A percentile compares a stretch with the other conserved stretches of the same genome.
Conservation (phyloP, 2,329 filamentous ascomycete species). For the Colletotrichum horii region DNA sequence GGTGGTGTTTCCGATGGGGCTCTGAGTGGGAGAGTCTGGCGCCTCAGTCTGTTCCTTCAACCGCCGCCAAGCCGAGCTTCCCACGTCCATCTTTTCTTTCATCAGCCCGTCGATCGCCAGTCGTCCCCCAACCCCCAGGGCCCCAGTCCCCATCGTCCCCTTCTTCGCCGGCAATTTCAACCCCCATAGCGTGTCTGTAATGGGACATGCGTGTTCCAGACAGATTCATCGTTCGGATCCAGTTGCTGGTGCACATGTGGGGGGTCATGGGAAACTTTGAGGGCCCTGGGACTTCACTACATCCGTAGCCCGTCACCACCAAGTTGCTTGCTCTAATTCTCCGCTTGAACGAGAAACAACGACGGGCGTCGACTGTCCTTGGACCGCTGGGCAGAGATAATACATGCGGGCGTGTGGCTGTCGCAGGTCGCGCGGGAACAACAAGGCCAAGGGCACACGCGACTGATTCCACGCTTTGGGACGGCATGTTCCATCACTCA, state of each 20-base stretch:
- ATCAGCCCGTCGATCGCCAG: neutral
- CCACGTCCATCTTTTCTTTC: conserved; percentile 1
- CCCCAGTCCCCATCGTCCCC: neutral
- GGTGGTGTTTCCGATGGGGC: neutral
- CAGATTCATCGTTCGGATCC: conserved; percentile 8
- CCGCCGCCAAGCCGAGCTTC: conserved; percentile 3
- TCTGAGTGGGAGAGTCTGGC: neutral
- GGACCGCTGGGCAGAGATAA: neutral
- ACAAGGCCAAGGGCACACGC: neutral
- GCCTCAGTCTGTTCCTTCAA: neutral
- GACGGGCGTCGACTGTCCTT: neutral
- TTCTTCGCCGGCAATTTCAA: neutral
- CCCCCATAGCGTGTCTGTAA: neutral
- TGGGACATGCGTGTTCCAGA: conserved; percentile 2
- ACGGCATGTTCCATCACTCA: neutral
- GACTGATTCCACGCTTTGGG: neutral
- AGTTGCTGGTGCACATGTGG: conserved; percentile 5
- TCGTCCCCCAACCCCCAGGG: neutral
- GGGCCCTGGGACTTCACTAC: neutral
- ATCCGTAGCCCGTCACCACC: neutral
- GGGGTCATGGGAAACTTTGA: conserved; percentile 1
- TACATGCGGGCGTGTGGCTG: neutral
- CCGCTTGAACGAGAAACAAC: neutral
- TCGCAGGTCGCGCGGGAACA: neutral
- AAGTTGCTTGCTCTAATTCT: neutral